Percentiles rank a stretch among this genome's conserved stretches.
These are phyloP conservation scores for Metarhizium anisopliae DNA, from an alignment of 2,329 filamentous ascomycete genomes.

Conservation along the genomic window DNA sequence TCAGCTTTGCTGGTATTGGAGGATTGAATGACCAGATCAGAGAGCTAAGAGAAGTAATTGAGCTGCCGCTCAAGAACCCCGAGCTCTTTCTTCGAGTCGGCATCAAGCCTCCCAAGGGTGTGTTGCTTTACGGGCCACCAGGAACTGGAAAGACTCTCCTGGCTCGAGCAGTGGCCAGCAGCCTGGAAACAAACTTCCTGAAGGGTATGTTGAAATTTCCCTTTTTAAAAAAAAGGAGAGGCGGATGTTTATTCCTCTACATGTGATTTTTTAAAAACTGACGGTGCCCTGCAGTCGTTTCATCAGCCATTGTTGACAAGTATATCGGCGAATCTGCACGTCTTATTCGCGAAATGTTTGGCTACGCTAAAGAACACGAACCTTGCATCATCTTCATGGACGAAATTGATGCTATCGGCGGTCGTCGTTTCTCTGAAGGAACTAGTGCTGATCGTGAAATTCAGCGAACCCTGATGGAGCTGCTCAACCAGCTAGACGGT, in stretches of 20 bases:
- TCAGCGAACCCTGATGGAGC: constrained; percentile 95
- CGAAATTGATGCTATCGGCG: constrained; percentile 98
- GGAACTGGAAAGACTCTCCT: constrained; percentile 95
- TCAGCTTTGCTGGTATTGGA: constrained; percentile 96
- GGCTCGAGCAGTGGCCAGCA: constrained; percentile 89
- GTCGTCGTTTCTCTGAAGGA: constrained; percentile 91
- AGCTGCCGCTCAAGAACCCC: constrained; percentile 95
- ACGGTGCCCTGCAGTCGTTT: constrained; percentile 60
- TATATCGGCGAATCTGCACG: constrained; percentile 98
- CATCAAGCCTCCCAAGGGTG: constrained; percentile 98
- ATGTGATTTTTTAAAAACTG: constrained; percentile 7
- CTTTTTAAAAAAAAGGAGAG: neutral
- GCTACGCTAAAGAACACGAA: constrained; percentile 98
- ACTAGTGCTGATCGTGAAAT: constrained; percentile 97
- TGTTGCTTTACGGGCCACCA: constrained; percentile 89
- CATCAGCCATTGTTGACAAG: constrained; percentile 98
- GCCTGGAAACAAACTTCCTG: constrained; percentile 94
- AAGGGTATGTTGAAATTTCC: constrained; percentile 55
- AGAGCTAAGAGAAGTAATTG: constrained; percentile 94
- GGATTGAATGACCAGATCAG: constrained; percentile 97
- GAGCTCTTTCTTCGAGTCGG: constrained; percentile 94
- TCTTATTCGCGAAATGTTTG: constrained; percentile 98
- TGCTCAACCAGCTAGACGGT: constrained; percentile 95
- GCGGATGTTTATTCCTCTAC: too few species aligned
- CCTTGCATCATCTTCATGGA: constrained; percentile 99